Percentiles rank a stretch among this genome's conserved stretches.
Conservation (phyloP, 106 monocot species). For the Dendrobium chrysotoxum region DNA sequence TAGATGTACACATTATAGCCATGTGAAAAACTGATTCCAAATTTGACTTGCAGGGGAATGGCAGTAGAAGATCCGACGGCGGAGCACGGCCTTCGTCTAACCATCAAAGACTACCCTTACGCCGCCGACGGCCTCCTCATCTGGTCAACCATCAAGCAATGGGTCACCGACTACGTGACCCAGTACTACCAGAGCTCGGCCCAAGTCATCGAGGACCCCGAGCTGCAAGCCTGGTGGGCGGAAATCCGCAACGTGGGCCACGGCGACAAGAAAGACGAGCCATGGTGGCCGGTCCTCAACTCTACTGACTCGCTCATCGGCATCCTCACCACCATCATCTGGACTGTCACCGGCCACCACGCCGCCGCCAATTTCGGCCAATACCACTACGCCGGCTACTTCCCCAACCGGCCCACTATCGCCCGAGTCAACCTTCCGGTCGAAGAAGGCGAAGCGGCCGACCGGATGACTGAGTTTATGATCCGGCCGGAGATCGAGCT, state of each 20-base stretch:
- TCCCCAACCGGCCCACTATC: constrained; percentile 56
- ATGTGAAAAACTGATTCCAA: not conserved
- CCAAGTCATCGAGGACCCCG: constrained; percentile 33
- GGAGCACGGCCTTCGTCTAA: constrained; percentile 31
- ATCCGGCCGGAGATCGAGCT: constrained; percentile 32
- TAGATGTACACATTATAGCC: too few relatives aligned
- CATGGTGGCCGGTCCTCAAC: constrained; percentile 67
- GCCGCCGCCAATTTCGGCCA: constrained; percentile 93
- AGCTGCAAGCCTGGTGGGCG: constrained; percentile 65
- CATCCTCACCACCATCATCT: constrained; percentile 61
- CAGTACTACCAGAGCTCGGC: constrained; percentile 32
- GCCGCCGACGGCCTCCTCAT: constrained; percentile 66
- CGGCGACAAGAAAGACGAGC: constrained; percentile 68
- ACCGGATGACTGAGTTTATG: constrained; percentile 21
- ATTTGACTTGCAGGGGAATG: constrained; percentile 47
- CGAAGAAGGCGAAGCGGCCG: constrained; percentile 24
- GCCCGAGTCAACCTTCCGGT: constrained; percentile 39
- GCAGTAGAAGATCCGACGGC: constrained; percentile 52
- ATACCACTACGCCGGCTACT: constrained; percentile 62
- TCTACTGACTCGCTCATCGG: constrained; percentile 22
- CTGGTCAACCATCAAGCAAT: constrained; percentile 64
- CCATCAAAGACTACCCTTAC: constrained; percentile 77
- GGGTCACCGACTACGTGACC: constrained; percentile 49
- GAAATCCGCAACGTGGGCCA: constrained; percentile 67
- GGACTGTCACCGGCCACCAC: constrained; percentile 68